Evolutionary conservation across 139 green algal genomes (phyloP), one percentile per base, ranked within the genome.

Genomic region (Chlorella vulgaris): DNA sequence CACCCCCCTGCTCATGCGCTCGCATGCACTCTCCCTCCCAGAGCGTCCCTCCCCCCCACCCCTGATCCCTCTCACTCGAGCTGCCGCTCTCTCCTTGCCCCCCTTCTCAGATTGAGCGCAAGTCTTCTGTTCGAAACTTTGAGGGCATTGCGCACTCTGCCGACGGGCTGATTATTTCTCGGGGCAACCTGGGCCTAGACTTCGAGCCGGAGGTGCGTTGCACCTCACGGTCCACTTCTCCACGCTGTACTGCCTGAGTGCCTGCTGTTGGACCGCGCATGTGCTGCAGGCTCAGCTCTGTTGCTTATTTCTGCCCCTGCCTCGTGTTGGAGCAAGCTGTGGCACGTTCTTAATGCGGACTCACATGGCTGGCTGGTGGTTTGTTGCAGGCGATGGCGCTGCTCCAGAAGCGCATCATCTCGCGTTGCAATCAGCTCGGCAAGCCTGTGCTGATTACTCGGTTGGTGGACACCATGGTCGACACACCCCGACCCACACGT

Each of bases 391-490:
- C 96, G 84, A 92, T 89, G 78, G 84, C 86, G 5, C 31, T 91
- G 18, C 80, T 91, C 6, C 91, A 94, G 81, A 93, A 95, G 77
- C 67, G 63, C 28, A 73, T 81, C 43, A 67, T 93, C 60, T 62
- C 29, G 42, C 63, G 61, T 18, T 90, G 85, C 86, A 93, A 93
- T 70, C 71, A 42, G 47, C 78, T 87, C 21, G 92, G 94, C 84
- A 97, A 96, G 89, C 94, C 94, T 1, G 88, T 95, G 26, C 88
- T 95, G 53, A 87, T 96, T 10, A 97, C 95, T 0, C 91, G 94
- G 29, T 86, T 98, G 50, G 90, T 98, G 50, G 95, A 98, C 87
- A 96, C 93, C 39, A 98, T 98, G 95, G 83, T 88, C 1, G 79
- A 42, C 3, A 62, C 43, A 3, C 69, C 69, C 3, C 69, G 69